Conservation (phyloP, 495 filamentous ascomycete genomes). For the Rostrohypoxylon terebratum region DNA sequence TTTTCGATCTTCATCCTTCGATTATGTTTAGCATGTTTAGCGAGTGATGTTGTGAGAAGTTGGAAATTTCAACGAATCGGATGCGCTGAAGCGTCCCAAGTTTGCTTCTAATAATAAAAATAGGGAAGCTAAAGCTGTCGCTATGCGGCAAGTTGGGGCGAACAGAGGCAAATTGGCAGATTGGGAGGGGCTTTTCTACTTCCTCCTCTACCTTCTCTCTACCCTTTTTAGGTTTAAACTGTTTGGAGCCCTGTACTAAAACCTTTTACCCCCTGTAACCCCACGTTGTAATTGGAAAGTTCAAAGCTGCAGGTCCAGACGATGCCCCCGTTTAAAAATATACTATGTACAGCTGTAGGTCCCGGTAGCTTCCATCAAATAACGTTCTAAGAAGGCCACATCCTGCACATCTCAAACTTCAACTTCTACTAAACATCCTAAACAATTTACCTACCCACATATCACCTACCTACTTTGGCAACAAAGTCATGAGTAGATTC, state of each 20-base stretch:
- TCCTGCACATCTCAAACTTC: background rate
- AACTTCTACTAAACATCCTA: background rate
- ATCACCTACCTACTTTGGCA: background rate
- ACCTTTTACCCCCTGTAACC: background rate
- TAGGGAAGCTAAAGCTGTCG: slow-evolving; percentile 1
- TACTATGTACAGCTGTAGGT: no score
- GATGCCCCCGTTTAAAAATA: background rate
- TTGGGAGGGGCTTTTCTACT: background rate
- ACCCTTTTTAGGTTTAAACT: background rate
- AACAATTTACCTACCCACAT: background rate
- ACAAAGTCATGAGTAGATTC: background rate
- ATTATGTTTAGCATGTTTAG: background rate
- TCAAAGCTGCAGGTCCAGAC: background rate
- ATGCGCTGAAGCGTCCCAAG: background rate
- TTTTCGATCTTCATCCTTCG: slow-evolving; percentile 3
- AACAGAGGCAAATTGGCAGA: background rate
- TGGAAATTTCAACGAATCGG: background rate
- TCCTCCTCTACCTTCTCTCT: slow-evolving; percentile 1
- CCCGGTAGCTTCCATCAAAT: background rate
- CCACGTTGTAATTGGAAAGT: slow-evolving; percentile 18
- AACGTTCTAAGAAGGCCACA: background rate
- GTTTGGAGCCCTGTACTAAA: slow-evolving; percentile 15
- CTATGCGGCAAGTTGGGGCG: slow-evolving; percentile 13
- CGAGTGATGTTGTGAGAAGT: background rate
- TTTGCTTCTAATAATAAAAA: slow-evolving; percentile 28